A percentile compares a stretch with the other conserved stretches of the same genome.
Evolutionary conservation across 1,284 basidiomycete genomes (phyloP).

Genomic region (Pseudozyma thailandica): DNA sequence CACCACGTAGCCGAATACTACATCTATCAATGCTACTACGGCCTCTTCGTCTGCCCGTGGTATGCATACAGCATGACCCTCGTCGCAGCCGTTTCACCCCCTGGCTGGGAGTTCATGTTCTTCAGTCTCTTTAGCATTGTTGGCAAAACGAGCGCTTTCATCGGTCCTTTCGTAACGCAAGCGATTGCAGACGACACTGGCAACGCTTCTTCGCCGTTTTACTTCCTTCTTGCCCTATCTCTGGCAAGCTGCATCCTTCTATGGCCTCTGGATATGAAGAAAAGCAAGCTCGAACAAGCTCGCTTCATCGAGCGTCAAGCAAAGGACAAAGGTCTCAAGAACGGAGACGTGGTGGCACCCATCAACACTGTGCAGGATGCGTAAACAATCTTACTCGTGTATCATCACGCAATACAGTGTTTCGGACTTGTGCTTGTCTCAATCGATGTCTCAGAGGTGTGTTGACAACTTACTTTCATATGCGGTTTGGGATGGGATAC

Average conservation of each 20-base stretch:
- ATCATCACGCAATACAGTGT: too few species aligned
- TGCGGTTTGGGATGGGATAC: too few species aligned
- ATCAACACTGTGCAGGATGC: too few species aligned
- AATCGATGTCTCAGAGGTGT: too few species aligned
- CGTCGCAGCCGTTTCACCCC: conserved; percentile 83
- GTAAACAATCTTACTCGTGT: too few species aligned
- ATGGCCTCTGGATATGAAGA: conserved; percentile 78
- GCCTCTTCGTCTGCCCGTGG: conserved; percentile 82
- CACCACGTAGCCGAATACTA: conserved; percentile 36
- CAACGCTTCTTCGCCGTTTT: conserved; percentile 83
- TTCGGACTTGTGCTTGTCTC: too few species aligned
- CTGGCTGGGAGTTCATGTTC: conserved; percentile 74
- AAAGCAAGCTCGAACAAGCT: conserved; percentile 73
- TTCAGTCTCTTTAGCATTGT: conserved; percentile 80
- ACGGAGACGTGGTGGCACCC: too few species aligned
- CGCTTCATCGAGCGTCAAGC: conserved; percentile 35
- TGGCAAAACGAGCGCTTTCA: conserved; percentile 72
- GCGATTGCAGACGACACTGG: conserved; percentile 71
- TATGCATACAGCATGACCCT: conserved; percentile 85
- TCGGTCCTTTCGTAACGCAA: conserved; percentile 79
- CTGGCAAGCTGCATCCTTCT: conserved; percentile 76
- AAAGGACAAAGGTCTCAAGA: conserved; percentile 28
- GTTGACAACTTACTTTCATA: too few species aligned
- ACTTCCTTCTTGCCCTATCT: conserved; percentile 81
- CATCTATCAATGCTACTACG: conserved; percentile 25